Evolutionary conservation across 257 asterid genomes (phyloP).

Genomic region (Leonotis leonurus): DNA sequence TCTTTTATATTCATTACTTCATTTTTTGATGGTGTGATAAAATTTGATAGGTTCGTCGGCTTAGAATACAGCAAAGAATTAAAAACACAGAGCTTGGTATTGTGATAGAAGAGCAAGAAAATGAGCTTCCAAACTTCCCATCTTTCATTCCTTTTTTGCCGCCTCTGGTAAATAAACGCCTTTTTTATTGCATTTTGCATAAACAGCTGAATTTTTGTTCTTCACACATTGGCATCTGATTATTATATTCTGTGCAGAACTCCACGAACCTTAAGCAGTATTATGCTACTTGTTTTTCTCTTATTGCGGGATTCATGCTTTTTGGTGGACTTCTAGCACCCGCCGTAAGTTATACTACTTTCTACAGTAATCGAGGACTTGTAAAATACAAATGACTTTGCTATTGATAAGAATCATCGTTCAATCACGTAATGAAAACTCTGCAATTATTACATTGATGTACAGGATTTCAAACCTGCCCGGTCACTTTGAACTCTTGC

Average conservation of each 20-base stretch:
- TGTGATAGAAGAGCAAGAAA: slow-evolving; percentile 51
- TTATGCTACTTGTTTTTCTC: slow-evolving; percentile 82
- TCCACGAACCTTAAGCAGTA: slow-evolving; percentile 69
- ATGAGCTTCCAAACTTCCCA: slow-evolving; percentile 86
- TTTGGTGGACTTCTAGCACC: slow-evolving; percentile 98
- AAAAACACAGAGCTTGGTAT: slow-evolving; percentile 77
- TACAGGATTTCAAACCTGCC: too few species aligned
- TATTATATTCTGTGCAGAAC: slow-evolving; percentile 36
- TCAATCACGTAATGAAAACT: too few species aligned
- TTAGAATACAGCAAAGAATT: slow-evolving; percentile 82
- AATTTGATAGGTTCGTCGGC: slow-evolving; percentile 77
- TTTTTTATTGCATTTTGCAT: not conserved
- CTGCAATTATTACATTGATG: too few species aligned
- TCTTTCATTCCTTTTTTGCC: slow-evolving; percentile 97
- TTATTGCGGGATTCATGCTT: slow-evolving; percentile 81
- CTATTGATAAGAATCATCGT: too few species aligned
- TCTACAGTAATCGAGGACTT: not conserved
- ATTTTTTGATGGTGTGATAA: not conserved
- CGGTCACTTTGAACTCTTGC: too few species aligned
- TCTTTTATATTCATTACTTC: not conserved
- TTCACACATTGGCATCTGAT: slow-evolving; percentile 7
- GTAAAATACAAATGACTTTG: not conserved
- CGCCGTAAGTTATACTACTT: slow-evolving; percentile 75
- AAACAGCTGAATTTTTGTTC: not conserved
- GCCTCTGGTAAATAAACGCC: slow-evolving; percentile 64